Base-by-base conservation (phyloP, 202 grass and related monocot genomes). In the Schoenoplectus triqueter region DNA sequence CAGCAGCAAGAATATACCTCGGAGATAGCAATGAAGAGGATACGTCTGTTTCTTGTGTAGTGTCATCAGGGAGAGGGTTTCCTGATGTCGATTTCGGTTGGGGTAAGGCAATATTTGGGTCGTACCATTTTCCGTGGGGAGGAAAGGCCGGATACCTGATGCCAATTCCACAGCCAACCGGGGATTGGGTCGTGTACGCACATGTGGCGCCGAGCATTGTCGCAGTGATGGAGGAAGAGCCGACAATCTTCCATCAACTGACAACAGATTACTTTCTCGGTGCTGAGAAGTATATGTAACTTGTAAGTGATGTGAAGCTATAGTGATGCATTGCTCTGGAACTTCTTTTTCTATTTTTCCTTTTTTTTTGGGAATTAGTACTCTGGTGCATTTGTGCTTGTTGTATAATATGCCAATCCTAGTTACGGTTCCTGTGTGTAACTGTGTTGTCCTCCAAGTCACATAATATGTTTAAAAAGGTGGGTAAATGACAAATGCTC, bases 111-210 rank as follows among this genome's bases (percentile, higher is more conserved):
- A 88, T 42, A 80, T 95, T 95, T 70, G 92, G 89, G 39, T 98
- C 95, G 11, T 98, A 98, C 87, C 92, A 93, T 63, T 98, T 98
- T 80, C 95, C 92, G 0, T 98, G 95, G 95, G 91, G 86, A 14
- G 80, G 72, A 52, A 86, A 69, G 45, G 62, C 91, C 3, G 89
- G 87, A 0, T 98, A 95, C 84, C 64, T 98, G 45, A 98, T 98
- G 95, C 95, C 92, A 48, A 95, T 98, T 91, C 95, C 92, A 40
- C 91, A 91, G 63, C 66, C 67, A 4, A 86, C 83, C 14, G 91
- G 95, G 0, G 91, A 93, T 50, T 98, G 91, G 92, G 87, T 98
- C 4, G 86, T 95, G 18, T 93, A 93, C 62, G 87, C 84, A 55
- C 92, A 95, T 72, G 73, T 69, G 0, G 10, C 67, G n/a, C 87